A percentile compares a stretch with the other conserved stretches of the same genome.
These are phyloP conservation scores for Trichoderma atroviride DNA, from an alignment of 2,329 filamentous ascomycete species.

Conservation along the genomic window DNA sequence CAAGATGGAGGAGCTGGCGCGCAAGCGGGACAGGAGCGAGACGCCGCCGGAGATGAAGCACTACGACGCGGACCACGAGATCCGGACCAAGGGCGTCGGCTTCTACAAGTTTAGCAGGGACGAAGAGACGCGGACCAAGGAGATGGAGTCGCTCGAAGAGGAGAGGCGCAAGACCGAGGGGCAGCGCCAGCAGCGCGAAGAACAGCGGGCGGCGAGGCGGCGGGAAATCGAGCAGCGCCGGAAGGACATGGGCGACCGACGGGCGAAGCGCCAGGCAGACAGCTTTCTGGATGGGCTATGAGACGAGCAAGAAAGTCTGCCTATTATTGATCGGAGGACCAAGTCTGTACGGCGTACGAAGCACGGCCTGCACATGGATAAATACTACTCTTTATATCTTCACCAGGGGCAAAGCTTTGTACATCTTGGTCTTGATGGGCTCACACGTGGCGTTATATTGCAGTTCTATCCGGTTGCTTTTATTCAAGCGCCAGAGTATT, in stretches of 20 bases:
- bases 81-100: conserved; percentile 83
- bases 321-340: neutral
- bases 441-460: neutral
- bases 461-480: neutral
- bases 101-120: conserved; percentile 90
- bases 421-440: neutral
- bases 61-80: conserved; percentile 83
- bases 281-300: conserved; percentile 66
- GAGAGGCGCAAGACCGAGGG: conserved; percentile 71
- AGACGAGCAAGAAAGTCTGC: neutral
- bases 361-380: neutral
- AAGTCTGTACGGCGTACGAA: neutral
- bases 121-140: conserved; percentile 61
- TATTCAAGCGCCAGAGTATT: neutral
- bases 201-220: conserved; percentile 60
- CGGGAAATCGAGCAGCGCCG: conserved; percentile 66
- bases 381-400: neutral
- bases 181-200: conserved; percentile 58
- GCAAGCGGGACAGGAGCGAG: conserved; percentile 74
- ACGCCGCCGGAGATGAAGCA: conserved; percentile 81
- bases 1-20: conserved; percentile 77
- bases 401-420: neutral
- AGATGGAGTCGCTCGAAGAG: conserved; percentile 75
- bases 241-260: conserved; percentile 61
- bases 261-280: conserved; percentile 70